Conservation (phyloP, 192 early-diverging fungal genomes). For the Entomortierella chlamydospora region DNA sequence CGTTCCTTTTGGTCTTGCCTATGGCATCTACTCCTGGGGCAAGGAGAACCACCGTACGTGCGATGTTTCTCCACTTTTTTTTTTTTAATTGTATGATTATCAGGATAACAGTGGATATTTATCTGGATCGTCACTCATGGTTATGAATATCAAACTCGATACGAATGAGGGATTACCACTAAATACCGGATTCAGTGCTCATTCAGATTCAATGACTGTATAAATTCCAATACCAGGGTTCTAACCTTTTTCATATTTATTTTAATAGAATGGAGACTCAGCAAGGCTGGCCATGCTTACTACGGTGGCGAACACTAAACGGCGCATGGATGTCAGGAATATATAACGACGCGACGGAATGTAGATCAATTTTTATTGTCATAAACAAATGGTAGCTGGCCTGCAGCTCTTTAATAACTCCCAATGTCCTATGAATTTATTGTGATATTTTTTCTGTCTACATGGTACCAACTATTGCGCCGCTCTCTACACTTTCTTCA, state of each 20-base stretch:
- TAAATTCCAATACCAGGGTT: too few relatives aligned
- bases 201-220: too few relatives aligned
- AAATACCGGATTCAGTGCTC: too few relatives aligned
- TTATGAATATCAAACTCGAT: too few relatives aligned
- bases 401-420: not conserved
- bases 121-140: too few relatives aligned
- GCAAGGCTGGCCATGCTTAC: constrained; percentile 49
- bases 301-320: constrained; percentile 22
- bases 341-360: not conserved
- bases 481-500: constrained; percentile 43
- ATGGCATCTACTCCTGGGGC: constrained; percentile 60
- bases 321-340: not conserved
- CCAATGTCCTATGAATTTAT: too few relatives aligned
- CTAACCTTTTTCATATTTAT: not conserved
- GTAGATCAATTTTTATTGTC: constrained; percentile 6
- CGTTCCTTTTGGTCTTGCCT: constrained; percentile 59
- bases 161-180: too few relatives aligned
- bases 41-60: constrained; percentile 59
- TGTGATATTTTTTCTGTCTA: too few relatives aligned
- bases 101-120: too few relatives aligned
- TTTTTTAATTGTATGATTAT: not conserved
- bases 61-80: too few relatives aligned
- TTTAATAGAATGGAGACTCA: constrained; percentile 40
- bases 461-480: constrained; percentile 44
- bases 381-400: not conserved